Evolutionary conservation across 768 basidiomycete species (phyloP).

Genomic region (Leccinum disarticulatum): DNA sequence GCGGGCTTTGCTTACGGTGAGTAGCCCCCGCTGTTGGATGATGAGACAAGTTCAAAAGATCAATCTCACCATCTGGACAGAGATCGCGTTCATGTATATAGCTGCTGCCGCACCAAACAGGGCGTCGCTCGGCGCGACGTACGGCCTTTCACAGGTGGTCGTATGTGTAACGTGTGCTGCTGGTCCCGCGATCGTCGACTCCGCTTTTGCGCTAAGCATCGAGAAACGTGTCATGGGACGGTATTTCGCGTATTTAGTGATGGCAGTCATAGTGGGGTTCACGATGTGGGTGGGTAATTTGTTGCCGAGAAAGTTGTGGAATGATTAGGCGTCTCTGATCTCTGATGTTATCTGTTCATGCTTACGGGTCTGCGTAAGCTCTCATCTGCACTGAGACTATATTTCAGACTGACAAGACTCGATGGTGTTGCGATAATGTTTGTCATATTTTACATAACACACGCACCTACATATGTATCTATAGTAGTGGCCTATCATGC

Average conservation of each 20-base stretch:
- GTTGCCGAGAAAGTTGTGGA: slow-evolving; percentile 34
- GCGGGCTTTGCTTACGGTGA: slow-evolving; percentile 55
- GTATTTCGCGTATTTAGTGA: slow-evolving; percentile 50
- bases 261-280: slow-evolving; percentile 31
- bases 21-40: slow-evolving; percentile 18
- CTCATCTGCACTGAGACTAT: too few species aligned
- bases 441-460: too few species aligned
- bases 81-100: slow-evolving; percentile 69
- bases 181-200: slow-evolving; percentile 27
- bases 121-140: slow-evolving; percentile 66
- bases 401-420: too few species aligned
- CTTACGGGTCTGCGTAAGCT: neutral
- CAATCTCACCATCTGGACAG: slow-evolving; percentile 33
- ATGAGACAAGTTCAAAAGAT: neutral
- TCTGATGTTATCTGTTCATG: too few species aligned
- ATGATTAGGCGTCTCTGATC: neutral
- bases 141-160: slow-evolving; percentile 45
- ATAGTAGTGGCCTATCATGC: too few species aligned
- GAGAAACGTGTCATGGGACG: slow-evolving; percentile 48
- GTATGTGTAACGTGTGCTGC: slow-evolving; percentile 32
- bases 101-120: slow-evolving; percentile 62
- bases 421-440: too few species aligned
- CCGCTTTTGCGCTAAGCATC: slow-evolving; percentile 28
- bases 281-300: slow-evolving; percentile 31
- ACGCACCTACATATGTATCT: too few species aligned